Conservation (phyloP, 2,329 filamentous ascomycete species). For the Ustulina deusta region DNA sequence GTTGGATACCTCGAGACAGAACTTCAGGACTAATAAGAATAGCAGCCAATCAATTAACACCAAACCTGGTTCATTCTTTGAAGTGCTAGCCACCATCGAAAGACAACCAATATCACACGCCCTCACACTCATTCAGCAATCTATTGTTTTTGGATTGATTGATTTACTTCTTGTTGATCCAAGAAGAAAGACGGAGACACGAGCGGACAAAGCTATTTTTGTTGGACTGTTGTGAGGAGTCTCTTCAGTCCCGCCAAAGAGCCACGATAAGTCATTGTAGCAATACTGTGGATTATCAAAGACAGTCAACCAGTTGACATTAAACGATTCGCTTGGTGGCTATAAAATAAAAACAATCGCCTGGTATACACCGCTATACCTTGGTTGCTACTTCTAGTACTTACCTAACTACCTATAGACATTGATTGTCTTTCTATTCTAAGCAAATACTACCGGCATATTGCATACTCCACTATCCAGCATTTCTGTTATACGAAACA, state of each 20-base stretch:
- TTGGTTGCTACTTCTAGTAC: neutral
- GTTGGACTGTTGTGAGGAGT: neutral
- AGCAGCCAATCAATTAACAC: constrained; percentile 2
- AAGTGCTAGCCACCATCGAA: constrained; percentile 6
- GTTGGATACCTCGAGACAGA: neutral
- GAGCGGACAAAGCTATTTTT: neutral
- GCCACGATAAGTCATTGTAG: constrained; percentile 1
- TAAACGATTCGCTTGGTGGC: neutral
- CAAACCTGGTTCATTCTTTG: constrained; percentile 19
- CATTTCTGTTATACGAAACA: constrained; percentile 11
- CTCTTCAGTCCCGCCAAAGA: neutral
- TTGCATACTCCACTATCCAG: constrained; percentile 14
- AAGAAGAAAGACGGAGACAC: neutral
- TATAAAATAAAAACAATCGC: neutral
- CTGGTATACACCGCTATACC: neutral
- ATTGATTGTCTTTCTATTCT: neutral
- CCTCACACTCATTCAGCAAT: neutral
- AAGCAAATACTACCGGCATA: neutral
- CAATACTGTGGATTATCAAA: neutral
- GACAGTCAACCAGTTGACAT: neutral
- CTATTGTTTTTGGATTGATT: neutral
- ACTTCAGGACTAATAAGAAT: constrained; percentile 12
- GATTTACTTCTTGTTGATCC: neutral
- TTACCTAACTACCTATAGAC: neutral
- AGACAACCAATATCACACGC: too few species aligned